Percentiles rank a stretch among this genome's conserved stretches.
These are phyloP conservation scores for Rhytidiadelphus loreus DNA, from an alignment of 225 moss, liverwort and hornwort genomes.

Conservation along the genomic window DNA sequence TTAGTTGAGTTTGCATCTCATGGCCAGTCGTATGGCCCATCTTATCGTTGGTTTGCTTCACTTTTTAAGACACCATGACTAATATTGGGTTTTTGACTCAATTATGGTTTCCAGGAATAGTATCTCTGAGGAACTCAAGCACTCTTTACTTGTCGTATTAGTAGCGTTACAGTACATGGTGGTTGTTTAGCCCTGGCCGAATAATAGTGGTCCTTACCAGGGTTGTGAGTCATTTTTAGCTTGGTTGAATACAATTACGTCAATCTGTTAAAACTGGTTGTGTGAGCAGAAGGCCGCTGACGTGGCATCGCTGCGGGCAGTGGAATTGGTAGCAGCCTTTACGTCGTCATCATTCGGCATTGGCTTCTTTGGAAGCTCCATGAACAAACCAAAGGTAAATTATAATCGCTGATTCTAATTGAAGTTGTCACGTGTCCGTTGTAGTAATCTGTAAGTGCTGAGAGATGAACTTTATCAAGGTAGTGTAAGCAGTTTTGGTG, in stretches of 20 bases:
- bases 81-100: not conserved
- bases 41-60: not conserved
- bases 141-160: not conserved
- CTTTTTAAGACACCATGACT: not conserved
- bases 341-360: constrained; percentile 85
- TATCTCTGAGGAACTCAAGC: not conserved
- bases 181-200: not conserved
- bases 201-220: not conserved
- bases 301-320: constrained; percentile 25
- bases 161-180: not conserved
- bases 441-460: not conserved
- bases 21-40: not conserved
- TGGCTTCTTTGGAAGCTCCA: constrained; percentile 76
- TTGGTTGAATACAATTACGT: not conserved
- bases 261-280: not conserved
- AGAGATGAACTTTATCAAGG: not conserved
- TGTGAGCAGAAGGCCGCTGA: constrained; percentile 1
- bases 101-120: not conserved
- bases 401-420: not conserved
- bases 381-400: constrained; percentile 94
- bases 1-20: not conserved
- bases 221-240: not conserved
- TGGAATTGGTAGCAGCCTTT: constrained; percentile 89
- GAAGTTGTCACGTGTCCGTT: not conserved
- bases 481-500: not conserved